These are phyloP conservation scores for Tricholoma bakamatsutake DNA, from an alignment of 768 basidiomycete genomes.

Conservation along the genomic window DNA sequence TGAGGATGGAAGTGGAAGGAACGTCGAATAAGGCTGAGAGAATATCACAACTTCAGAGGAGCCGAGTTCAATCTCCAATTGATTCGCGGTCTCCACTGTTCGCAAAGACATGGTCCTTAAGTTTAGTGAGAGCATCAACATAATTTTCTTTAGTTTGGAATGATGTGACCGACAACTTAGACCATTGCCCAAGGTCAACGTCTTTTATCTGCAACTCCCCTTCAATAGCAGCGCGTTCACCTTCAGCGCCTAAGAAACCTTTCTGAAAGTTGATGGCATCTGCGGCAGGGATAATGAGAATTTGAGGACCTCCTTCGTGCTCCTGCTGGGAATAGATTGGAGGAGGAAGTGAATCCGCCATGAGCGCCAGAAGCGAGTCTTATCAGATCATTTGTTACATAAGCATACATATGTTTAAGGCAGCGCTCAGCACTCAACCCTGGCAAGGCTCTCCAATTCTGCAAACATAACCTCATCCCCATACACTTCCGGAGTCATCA, in stretches of 20 bases:
- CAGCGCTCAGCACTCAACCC: constrained; percentile 41
- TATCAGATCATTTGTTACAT: constrained; percentile 3
- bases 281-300: constrained; percentile 67
- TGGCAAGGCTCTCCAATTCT: constrained; percentile 74
- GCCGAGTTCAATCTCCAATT: constrained; percentile 61
- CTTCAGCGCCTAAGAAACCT: constrained; percentile 80
- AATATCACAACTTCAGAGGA: constrained; percentile 52
- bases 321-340: constrained; percentile 57
- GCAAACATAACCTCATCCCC: constrained; percentile 64
- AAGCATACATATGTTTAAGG: constrained; percentile 5
- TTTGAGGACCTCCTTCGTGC: constrained; percentile 42
- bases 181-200: constrained; percentile 49
- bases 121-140: constrained; percentile 8
- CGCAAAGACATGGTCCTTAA: constrained; percentile 59
- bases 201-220: constrained; percentile 86
- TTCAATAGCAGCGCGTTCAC: constrained; percentile 76
- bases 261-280: constrained; percentile 78
- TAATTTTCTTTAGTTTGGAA: constrained; percentile 1
- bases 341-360: constrained; percentile 47
- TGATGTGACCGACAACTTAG: constrained; percentile 56
- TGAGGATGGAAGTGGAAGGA: constrained; percentile 45
- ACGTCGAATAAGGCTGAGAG: constrained; percentile 31
- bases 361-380: constrained; percentile 9
- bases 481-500: constrained; percentile 61
- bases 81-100: constrained; percentile 58